These are phyloP conservation scores for California macrophylla DNA, from an alignment of 441 rosid species.

Conservation along the genomic window DNA sequence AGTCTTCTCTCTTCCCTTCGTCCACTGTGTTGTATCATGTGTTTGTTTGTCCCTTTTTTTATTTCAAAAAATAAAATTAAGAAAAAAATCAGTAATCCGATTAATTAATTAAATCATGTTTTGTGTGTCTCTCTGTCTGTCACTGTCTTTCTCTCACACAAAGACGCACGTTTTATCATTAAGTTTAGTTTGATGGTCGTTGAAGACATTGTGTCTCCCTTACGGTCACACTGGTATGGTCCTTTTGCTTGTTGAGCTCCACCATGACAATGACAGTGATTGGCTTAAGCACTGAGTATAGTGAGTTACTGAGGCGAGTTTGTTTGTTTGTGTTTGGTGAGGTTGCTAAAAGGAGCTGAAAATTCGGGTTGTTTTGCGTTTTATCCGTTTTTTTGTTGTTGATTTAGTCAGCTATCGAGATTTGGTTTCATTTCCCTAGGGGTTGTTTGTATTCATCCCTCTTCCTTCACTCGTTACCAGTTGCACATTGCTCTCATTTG, in stretches of 20 bases:
- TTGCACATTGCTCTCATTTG: not conserved
- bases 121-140: not conserved
- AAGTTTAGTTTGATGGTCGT: not conserved
- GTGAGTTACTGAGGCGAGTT: not conserved
- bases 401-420: conserved; percentile 3
- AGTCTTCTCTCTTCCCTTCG: not conserved
- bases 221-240: not conserved
- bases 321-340: conserved; percentile 16
- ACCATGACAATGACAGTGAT: not conserved
- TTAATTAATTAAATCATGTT: not conserved
- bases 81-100: not conserved
- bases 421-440: not conserved
- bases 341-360: conserved; percentile 18
- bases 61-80: not conserved
- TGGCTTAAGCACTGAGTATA: conserved; percentile 3
- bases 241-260: not conserved
- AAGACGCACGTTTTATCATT: not conserved
- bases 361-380: conserved; percentile 8
- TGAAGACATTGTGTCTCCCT: not conserved
- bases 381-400: not conserved
- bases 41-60: not conserved
- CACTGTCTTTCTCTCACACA: not conserved
- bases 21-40: not conserved
- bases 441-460: not conserved
- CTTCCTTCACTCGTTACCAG: not conserved